phyloP scores from a whole-genome alignment of 177 flowering plant genomes.

The Vitis hybrid region DNA sequence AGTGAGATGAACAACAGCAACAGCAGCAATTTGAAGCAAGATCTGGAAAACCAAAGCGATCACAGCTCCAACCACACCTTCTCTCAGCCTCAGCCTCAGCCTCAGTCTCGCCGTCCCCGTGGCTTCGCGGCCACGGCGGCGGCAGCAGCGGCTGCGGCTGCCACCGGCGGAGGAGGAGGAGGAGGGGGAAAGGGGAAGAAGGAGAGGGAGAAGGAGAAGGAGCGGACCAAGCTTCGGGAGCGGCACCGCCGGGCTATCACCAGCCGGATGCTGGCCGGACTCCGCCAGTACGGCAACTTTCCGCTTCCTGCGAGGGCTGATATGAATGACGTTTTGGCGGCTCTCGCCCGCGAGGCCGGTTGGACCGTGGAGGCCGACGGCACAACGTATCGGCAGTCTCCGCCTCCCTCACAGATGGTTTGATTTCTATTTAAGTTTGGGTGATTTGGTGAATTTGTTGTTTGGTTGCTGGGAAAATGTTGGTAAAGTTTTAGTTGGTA shows the following conservation, averaged over 20 bases:
- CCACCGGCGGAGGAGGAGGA: conserved; percentile 7
- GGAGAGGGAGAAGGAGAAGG: conserved; percentile 85
- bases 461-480: background rate
- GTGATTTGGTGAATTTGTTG: background rate
- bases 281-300: conserved; percentile 83
- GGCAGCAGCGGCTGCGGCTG: conserved; percentile 16
- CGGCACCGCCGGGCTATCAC: conserved; percentile 87
- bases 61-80: conserved; percentile 28
- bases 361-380: conserved; percentile 88
- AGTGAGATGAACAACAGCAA: conserved; percentile 1
- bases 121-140: conserved; percentile 68
- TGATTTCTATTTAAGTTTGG: background rate
- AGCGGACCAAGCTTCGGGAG: conserved; percentile 79
- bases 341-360: conserved; percentile 85
- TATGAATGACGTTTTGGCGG: conserved; percentile 91
- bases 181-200: conserved; percentile 45
- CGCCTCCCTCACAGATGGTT: conserved; percentile 40
- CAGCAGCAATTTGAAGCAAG: conserved; percentile 25
- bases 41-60: conserved; percentile 33
- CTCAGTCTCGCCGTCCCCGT: conserved; percentile 63
- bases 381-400: conserved; percentile 65
- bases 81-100: conserved; percentile 21
- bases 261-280: conserved; percentile 80
- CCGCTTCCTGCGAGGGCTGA: conserved; percentile 86
- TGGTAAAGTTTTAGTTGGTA: background rate